phyloP scores from a whole-genome alignment of 164 flowering plant species.

The Magnolia changhungtana region DNA sequence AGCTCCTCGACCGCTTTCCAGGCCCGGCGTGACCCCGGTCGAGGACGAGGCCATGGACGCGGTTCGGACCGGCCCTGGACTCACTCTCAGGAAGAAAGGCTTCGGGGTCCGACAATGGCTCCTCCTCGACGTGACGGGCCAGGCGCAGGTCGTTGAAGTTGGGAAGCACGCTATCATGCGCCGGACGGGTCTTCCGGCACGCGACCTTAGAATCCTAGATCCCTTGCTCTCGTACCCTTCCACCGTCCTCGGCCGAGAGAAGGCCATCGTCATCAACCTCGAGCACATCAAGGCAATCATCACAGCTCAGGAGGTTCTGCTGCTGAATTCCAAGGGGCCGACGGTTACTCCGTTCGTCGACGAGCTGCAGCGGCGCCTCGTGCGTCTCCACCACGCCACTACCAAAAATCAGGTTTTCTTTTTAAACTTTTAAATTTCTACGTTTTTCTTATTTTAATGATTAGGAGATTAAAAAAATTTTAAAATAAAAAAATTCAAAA shows the following conservation, averaged over 20 bases:
- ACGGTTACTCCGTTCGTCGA: constrained; percentile 74
- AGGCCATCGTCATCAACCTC: constrained; percentile 85
- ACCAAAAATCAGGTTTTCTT: constrained; percentile 36
- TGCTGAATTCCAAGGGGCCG: constrained; percentile 78
- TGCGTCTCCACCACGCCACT: constrained; percentile 57
- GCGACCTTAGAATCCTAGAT: constrained; percentile 86
- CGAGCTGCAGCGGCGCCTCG: constrained; percentile 64
- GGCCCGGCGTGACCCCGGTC: constrained; percentile 10
- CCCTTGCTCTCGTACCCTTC: constrained; percentile 88
- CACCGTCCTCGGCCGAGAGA: constrained; percentile 79
- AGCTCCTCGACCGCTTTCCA: constrained; percentile 1
- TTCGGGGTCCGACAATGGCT: constrained; percentile 66
- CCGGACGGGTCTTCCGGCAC: constrained; percentile 84
- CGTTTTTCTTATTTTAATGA: neutral
- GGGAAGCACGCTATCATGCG: constrained; percentile 92
- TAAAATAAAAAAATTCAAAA: too few species aligned
- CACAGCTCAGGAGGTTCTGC: constrained; percentile 80
- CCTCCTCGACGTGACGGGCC: constrained; percentile 60
- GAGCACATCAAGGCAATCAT: constrained; percentile 97
- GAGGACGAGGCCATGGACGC: constrained; percentile 39
- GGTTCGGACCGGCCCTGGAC: neutral
- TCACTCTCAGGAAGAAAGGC: constrained; percentile 50
- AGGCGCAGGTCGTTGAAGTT: constrained; percentile 67
- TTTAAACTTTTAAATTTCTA: neutral
- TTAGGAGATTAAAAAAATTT: too few species aligned